A percentile compares a stretch with the other conserved stretches of the same genome.
Evolutionary conservation across 345 rosid species (phyloP).

Genomic region (Syzygium jambos): DNA sequence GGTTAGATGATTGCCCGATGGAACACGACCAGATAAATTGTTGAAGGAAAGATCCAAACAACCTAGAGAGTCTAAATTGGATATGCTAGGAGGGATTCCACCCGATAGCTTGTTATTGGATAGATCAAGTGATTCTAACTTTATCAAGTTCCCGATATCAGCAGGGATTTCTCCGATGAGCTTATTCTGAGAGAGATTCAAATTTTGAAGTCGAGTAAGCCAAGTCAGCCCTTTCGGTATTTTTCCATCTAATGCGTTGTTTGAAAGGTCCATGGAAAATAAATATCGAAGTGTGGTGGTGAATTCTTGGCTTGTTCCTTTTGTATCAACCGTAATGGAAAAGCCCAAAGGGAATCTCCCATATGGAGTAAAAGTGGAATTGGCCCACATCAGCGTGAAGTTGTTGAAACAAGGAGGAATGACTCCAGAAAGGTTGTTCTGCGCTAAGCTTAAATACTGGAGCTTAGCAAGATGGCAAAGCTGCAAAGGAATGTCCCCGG

Average conservation of each 20-base stretch:
- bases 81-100: not conserved
- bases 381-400: rapidly evolving
- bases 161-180: not conserved
- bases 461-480: not conserved
- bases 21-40: not conserved
- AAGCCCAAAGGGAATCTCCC: rapidly evolving
- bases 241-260: not conserved
- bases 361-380: rapidly evolving
- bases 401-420: not conserved
- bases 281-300: not conserved
- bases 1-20: not conserved
- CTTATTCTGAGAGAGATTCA: not conserved
- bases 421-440: not conserved
- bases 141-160: not conserved
- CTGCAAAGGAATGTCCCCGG: not conserved
- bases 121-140: not conserved
- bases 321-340: not conserved
- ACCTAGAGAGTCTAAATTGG: not conserved
- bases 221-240: not conserved
- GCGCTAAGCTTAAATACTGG: not conserved
- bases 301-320: not conserved
- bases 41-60: not conserved
- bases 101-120: not conserved
- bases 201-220: not conserved
- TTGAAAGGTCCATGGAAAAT: not conserved